A percentile compares a stretch with the other conserved stretches of the same genome.
Conservation (phyloP, 2,329 filamentous ascomycete species). For the Hypomyces rosellus region DNA sequence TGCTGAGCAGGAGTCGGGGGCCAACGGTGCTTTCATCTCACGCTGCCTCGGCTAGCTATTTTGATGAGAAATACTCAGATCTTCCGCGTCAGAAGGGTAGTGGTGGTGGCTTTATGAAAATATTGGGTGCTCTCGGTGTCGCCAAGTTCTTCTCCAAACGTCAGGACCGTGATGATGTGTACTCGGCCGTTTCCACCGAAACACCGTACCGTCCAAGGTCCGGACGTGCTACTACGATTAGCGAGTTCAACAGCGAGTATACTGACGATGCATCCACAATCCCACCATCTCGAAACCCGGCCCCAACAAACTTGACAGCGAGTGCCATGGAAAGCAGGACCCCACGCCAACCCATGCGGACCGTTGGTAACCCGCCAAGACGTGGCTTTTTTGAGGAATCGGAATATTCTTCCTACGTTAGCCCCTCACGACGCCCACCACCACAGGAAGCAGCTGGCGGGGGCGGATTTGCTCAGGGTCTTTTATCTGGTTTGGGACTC, state of each 20-base stretch:
- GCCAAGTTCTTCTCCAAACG: constrained; percentile 55
- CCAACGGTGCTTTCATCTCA: constrained; percentile 49
- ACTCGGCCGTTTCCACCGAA: constrained; percentile 57
- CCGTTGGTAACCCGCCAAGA: constrained; percentile 33
- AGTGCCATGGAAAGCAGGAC: constrained; percentile 37
- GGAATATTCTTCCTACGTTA: constrained; percentile 55
- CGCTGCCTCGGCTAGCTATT: constrained; percentile 47
- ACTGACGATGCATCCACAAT: constrained; percentile 38
- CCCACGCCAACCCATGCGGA: constrained; percentile 36
- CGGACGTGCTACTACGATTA: constrained; percentile 34
- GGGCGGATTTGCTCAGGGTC: constrained; percentile 49
- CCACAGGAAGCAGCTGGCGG: constrained; percentile 35
- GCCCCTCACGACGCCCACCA: constrained; percentile 51
- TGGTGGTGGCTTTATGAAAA: constrained; percentile 54
- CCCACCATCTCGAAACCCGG: constrained; percentile 40
- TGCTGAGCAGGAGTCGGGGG: constrained; percentile 30
- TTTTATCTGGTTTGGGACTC: constrained; percentile 56
- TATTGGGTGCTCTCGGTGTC: constrained; percentile 54
- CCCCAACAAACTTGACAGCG: constrained; percentile 38
- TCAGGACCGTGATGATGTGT: constrained; percentile 50
- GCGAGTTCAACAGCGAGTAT: constrained; percentile 47
- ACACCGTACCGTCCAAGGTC: constrained; percentile 47
- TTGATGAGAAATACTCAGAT: constrained; percentile 62
- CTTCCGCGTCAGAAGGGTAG: constrained; percentile 30
- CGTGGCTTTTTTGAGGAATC: constrained; percentile 43